Base-by-base conservation (phyloP, 768 basidiomycete genomes). In the Lentinula guzmanii region DNA sequence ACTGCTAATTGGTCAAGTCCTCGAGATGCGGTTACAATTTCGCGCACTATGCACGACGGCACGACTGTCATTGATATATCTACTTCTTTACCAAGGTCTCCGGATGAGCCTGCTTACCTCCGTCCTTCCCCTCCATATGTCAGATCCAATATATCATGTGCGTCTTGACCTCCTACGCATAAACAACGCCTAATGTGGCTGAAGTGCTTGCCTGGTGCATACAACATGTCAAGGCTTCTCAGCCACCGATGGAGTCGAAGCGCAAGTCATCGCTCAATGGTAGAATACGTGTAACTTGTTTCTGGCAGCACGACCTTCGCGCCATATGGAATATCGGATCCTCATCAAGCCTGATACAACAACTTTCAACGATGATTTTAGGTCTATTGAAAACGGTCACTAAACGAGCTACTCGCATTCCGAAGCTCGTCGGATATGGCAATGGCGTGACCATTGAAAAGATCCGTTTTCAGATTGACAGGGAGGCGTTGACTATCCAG, bases 271-370 rank as follows among this genome's bases (percentile, higher is more conserved):
- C 65, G 69, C 66, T 24, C 10, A 67, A 68, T 58, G 78, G 75
- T 46, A 77, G 82, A 63, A 70, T 93, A 31, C 87, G 92, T 41
- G 84, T 95, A 63, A 94, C 91, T 1, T 95, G 92, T 69, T 95
- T 96, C 70, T 96, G 93, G 91, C 92, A 95, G 70, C 95, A 96
- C 71, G 92, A 97, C 75, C 82, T 96, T 33, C 90, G 91, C 64
- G 83, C 92, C 0, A 71, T 92, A 42, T 96, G 93, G 93, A 90
- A 86, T 42, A 81, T 94, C 11, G 86, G 86, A 6, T 82, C 87
- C 0, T 79, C 84, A 1, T 77, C 83, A 15, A 80, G 83, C 34
- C 67, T 93, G 9, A 80, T 84, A 8, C 91, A 93, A 65, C 93
- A 96, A 65, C 80, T 98, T 1, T 87, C 88, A n/a, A 86, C 89